Evolutionary conservation across 306 rosid species (phyloP).

Genomic region (Cucumis cinereus): DNA sequence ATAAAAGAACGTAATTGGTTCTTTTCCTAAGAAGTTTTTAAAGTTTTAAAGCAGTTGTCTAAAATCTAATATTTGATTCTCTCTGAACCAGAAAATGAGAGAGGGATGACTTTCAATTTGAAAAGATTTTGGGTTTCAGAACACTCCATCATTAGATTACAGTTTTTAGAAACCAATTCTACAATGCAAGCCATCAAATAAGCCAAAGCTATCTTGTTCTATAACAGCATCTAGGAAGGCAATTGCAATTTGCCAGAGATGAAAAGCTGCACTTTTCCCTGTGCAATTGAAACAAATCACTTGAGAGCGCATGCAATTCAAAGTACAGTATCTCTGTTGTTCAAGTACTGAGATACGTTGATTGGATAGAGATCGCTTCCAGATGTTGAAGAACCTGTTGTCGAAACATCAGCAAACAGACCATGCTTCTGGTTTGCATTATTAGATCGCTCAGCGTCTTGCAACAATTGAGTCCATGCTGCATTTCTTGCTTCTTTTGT

Average conservation of each 20-base stretch:
- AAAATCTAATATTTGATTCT: not conserved
- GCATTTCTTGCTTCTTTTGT: not conserved
- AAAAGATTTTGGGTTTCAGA: not conserved
- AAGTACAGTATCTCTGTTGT: conserved; percentile 1
- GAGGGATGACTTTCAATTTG: not conserved
- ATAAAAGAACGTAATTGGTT: too few relatives aligned
- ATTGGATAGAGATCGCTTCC: conserved; percentile 20
- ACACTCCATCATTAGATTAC: not conserved
- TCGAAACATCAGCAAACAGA: conserved; percentile 5
- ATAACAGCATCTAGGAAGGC: not conserved
- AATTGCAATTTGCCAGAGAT: not conserved
- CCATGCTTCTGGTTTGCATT: not conserved
- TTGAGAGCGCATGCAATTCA: not conserved
- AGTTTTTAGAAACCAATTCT: not conserved
- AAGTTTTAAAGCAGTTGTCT: not conserved
- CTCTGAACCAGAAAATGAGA: not conserved
- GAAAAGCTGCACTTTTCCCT: not conserved
- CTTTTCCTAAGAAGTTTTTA: too few relatives aligned
- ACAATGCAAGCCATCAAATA: not conserved
- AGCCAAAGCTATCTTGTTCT: not conserved
- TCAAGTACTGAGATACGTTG: conserved; percentile 10
- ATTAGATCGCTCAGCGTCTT: not conserved
- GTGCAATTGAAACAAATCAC: not conserved
- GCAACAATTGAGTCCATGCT: not conserved
- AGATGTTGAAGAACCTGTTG: conserved; percentile 15